A percentile compares a stretch with the other conserved stretches of the same genome.
Conservation (phyloP, 1,139 yeast species). For the Suhomyces maxii region DNA sequence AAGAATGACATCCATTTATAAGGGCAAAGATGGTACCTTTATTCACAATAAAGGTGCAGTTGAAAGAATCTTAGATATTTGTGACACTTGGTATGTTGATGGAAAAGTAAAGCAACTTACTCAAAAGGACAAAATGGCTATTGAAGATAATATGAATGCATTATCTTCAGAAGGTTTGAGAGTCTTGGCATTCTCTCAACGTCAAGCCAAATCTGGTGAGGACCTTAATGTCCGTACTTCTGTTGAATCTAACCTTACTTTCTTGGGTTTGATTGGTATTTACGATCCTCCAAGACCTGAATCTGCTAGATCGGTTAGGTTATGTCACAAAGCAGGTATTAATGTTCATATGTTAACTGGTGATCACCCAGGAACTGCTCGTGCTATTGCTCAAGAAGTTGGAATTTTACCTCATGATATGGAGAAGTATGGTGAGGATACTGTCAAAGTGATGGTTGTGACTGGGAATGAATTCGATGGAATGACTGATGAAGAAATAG, state of each 20-base stretch:
- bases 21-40: constrained; percentile 28
- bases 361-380: constrained; percentile 81
- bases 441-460: constrained; percentile 70
- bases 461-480: constrained; percentile 73
- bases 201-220: constrained; percentile 23
- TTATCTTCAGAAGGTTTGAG: constrained; percentile 71
- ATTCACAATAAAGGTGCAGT: constrained; percentile 79
- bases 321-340: constrained; percentile 75
- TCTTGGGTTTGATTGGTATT: constrained; percentile 74
- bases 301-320: constrained; percentile 64
- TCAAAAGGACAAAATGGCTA: constrained; percentile 36
- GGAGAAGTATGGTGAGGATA: constrained; percentile 60
- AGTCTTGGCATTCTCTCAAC: constrained; percentile 69
- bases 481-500: constrained; percentile 62
- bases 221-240: constrained; percentile 42
- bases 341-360: constrained; percentile 86
- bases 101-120: constrained; percentile 37
- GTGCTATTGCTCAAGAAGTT: constrained; percentile 81
- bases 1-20: constrained; percentile 69
- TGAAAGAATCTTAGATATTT: constrained; percentile 63
- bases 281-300: constrained; percentile 83
- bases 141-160: constrained; percentile 61
- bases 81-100: constrained; percentile 54
- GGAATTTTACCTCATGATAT: constrained; percentile 76
- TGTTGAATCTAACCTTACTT: constrained; percentile 57